Evolutionary conservation across 2,329 filamentous ascomycete genomes (phyloP), one percentile per base, ranked within the genome.

Genomic region (Mollisiaceae sp.): DNA sequence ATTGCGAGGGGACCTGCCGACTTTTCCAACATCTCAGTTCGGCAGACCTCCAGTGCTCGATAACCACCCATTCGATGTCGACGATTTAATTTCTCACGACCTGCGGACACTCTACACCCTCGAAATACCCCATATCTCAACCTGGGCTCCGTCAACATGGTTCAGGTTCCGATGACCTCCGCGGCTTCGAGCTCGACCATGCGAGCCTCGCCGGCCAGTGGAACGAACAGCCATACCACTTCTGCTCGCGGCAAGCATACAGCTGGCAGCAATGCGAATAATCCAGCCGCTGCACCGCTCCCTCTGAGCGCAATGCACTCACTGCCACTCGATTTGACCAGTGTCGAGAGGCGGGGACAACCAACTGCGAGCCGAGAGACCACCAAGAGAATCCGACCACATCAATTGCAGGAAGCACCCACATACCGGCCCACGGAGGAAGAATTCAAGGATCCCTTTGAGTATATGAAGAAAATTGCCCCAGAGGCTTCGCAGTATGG

Each of bases 391-490:
- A 88, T 86, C 72, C 87, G 95, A 60, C 91, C 92, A 43, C 93
- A 97, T 79, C 93, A 89, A 52, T 85, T 99, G 50, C 86, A 91
- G 70, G 94, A 98, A 76, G 94, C 95, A 35, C 94, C 94, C 1
- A 95, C 93, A 5, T 99, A 93, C 78, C 85, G 89, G 69, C 95
- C 95, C 38, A 97, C 92, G 0, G 89, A 93, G 71, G 94, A 97
- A 72, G 94, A 99, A 78, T 99, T 95, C 84, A 92, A 90, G 74
- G 94, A 99, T 74, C 95, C 95, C 0, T 89, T 97, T 75, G 91
- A 91, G 73, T 99, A 97, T 75, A 94, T 99, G 73, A 89, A 89
- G 76, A 97, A 94, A 79, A 97, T 99, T 71, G 84, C 89, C 0
- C 89, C 92, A 0, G 93, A 97, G 77, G 95, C 92, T 27, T 87